These are phyloP conservation scores for Trichoderma atrobrunneum DNA, from an alignment of 2,329 filamentous ascomycete species.

Conservation along the genomic window DNA sequence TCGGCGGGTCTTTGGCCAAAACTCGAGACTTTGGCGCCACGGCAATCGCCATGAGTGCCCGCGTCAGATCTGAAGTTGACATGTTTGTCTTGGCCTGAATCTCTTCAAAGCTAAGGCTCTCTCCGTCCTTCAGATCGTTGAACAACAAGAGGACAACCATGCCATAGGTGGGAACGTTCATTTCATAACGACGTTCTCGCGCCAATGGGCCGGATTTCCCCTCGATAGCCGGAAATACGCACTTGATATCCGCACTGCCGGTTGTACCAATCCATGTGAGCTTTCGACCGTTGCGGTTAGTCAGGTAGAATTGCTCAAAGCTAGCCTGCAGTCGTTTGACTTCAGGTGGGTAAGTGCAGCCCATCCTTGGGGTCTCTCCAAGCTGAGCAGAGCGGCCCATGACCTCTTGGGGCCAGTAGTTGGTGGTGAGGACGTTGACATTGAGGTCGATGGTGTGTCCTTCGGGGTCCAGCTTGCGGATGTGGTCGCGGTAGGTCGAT, in stretches of 20 bases:
- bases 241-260: conserved; percentile 83
- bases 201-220: conserved; percentile 63
- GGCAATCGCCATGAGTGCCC: conserved; percentile 77
- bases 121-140: conserved; percentile 64
- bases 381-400: conserved; percentile 63
- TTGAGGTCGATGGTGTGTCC: conserved; percentile 65
- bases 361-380: conserved; percentile 40
- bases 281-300: conserved; percentile 81
- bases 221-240: conserved; percentile 68
- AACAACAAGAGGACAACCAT: conserved; percentile 90
- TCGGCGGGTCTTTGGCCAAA: conserved; percentile 74
- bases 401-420: conserved; percentile 90
- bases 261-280: conserved; percentile 74
- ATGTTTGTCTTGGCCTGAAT: conserved; percentile 83
- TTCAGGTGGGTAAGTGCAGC: conserved; percentile 70
- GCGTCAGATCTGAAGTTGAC: conserved; percentile 66
- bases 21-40: conserved; percentile 81
- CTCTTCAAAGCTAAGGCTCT: conserved; percentile 63
- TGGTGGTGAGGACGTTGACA: conserved; percentile 84
- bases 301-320: conserved; percentile 85
- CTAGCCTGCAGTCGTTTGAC: conserved; percentile 75
- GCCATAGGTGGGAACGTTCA: conserved; percentile 88
- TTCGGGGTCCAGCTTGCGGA: conserved; percentile 49
- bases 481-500: conserved; percentile 69
- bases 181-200: conserved; percentile 74